Conservation (phyloP, 2,329 filamentous ascomycete species). For the Fusarium pseudograminearum region DNA sequence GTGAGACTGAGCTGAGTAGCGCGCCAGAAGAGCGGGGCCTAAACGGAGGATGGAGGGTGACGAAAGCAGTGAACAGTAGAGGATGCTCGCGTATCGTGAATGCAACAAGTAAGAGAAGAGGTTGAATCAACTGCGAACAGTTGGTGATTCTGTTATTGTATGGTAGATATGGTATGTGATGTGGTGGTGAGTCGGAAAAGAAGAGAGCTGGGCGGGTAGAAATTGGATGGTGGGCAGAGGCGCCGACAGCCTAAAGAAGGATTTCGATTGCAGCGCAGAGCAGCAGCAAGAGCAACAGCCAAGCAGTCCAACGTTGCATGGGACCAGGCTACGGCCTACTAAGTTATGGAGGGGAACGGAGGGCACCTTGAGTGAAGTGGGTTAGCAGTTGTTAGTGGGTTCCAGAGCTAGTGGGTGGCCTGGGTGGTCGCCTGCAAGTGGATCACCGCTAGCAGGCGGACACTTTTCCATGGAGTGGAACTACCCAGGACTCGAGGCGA, state of each 20-base stretch:
- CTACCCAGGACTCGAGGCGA: not conserved
- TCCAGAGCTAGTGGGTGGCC: constrained; percentile 43
- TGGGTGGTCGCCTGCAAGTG: constrained; percentile 48
- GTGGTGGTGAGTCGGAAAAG: constrained; percentile 16
- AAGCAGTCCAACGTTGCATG: constrained; percentile 49
- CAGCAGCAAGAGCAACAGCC: constrained; percentile 9
- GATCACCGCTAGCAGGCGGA: constrained; percentile 44
- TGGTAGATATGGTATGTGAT: constrained; percentile 4
- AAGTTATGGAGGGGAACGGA: constrained; percentile 26
- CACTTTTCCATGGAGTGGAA: constrained; percentile 36
- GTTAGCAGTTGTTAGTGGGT: constrained; percentile 35
- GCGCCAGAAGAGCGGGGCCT: constrained; percentile 41
- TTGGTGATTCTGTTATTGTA: constrained; percentile 24
- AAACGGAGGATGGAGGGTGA: constrained; percentile 20
- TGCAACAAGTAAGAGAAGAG: constrained; percentile 10
- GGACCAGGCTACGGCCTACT: not conserved
- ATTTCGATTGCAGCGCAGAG: constrained; percentile 29
- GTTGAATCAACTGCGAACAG: constrained; percentile 3
- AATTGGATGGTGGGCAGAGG: constrained; percentile 43
- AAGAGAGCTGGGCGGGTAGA: constrained; percentile 16
- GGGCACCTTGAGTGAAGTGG: constrained; percentile 31
- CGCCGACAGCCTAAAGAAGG: constrained; percentile 44
- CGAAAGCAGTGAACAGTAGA: constrained; percentile 18
- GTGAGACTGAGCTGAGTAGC: constrained; percentile 46
- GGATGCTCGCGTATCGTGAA: constrained; percentile 7